Evolutionary conservation across 2,329 filamentous ascomycete species (phyloP).

Genomic region (Diaporthe velutina): DNA sequence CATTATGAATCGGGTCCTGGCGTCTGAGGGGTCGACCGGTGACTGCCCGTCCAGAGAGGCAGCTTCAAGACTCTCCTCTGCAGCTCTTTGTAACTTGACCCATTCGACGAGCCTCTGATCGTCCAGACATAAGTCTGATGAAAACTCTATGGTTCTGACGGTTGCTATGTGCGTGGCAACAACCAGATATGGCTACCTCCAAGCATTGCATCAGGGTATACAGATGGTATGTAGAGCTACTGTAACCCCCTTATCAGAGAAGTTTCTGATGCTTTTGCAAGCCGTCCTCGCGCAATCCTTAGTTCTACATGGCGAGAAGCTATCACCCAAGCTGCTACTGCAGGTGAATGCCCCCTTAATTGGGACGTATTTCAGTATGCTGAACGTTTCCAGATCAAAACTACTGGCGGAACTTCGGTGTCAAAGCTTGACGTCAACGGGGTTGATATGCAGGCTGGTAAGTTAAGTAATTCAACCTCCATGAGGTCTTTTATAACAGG

Average conservation of each 20-base stretch:
- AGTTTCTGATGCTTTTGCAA: not conserved
- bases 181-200: not conserved
- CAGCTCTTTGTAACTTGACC: not conserved
- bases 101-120: not conserved
- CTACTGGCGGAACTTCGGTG: not conserved
- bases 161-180: not conserved
- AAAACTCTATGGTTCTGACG: not conserved
- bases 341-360: not conserved
- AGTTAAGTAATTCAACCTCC: not conserved
- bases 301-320: not conserved
- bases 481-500: too few relatives aligned
- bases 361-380: not conserved
- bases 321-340: not conserved
- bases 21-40: not conserved
- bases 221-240: not conserved
- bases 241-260: too few relatives aligned
- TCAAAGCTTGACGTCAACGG: not conserved
- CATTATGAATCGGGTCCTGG: not conserved
- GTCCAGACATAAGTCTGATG: not conserved
- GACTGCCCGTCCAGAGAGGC: not conserved
- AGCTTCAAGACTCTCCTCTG: not conserved
- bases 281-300: not conserved
- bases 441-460: not conserved
- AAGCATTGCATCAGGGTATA: not conserved
- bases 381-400: not conserved